Evolutionary conservation across 192 early-diverging fungal species (phyloP), one percentile per base, ranked within the genome.

Genomic region (Umbelopsis vinacea): DNA sequence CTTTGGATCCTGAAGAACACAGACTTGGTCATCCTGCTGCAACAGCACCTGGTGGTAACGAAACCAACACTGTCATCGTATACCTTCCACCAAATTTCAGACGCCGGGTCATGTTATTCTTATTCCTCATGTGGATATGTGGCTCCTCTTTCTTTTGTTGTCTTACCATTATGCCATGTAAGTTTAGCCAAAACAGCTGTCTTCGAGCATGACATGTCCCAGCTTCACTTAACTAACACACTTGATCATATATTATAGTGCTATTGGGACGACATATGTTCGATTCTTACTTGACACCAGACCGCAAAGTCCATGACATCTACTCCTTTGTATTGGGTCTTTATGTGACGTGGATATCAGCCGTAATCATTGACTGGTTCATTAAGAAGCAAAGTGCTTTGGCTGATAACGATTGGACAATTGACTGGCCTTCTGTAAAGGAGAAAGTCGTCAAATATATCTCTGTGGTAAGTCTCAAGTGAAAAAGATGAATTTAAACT

Each of bases 81-180:
- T 96, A 96, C 79, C 84, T 91, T 24, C 97, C 97, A 24, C 87
- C 89, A 2, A 69, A 84, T 35, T 90, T 94, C 47, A 81, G 83
- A 71, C 68, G 60, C 3, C 75, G 94, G 63, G 76, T 94, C 9
- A 77, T 83, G 40, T 26, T 76, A 4, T 82, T 88, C 48, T 70
- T 85, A 24, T 67, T 87, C 43, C 53, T 83, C 17, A 76, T 89
- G 46, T 88, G 87, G 86, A 71, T 82, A 0, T 84, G 85, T 47
- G 81, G 84, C 6, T 63, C 82, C 11, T 55, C 82, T 19, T 78
- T 93, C 33, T 63, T 87, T 9, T 73, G 84, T 38, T 76, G 86
- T 8, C 71, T 89, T 10, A 73, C 75, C 23, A 74, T 85, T 26
- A 76, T 82, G 17, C 83, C 84, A 68, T 38, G 72, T 76, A 81